Conservation (phyloP, 2,329 filamentous ascomycete species). For the Ascochyta fabae region DNA sequence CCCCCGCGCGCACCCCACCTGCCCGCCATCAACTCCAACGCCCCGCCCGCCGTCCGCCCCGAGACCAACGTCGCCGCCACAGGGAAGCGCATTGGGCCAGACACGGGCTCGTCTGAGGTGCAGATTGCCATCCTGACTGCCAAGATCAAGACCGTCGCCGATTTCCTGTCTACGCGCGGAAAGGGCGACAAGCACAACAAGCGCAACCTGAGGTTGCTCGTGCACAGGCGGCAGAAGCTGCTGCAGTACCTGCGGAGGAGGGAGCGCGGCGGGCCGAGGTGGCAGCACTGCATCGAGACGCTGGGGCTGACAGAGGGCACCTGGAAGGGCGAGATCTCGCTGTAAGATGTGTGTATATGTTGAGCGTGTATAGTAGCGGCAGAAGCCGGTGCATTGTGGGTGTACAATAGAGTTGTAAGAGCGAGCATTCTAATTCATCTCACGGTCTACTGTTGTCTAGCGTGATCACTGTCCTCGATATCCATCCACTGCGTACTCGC, state of each 20-base stretch:
- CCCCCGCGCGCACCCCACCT: conserved; percentile 62
- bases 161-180: conserved; percentile 72
- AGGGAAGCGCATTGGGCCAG: conserved; percentile 75
- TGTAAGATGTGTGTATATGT: conserved; percentile 54
- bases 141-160: conserved; percentile 84
- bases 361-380: conserved; percentile 10
- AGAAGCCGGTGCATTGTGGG: neutral
- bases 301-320: conserved; percentile 86
- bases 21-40: conserved; percentile 53
- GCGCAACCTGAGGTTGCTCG: conserved; percentile 81
- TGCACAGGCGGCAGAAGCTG: conserved; percentile 88
- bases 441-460: too few relatives aligned
- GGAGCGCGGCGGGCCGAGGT: conserved; percentile 89
- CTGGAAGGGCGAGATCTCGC: conserved; percentile 86
- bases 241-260: conserved; percentile 85
- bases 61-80: conserved; percentile 37
- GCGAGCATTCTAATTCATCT: too few relatives aligned
- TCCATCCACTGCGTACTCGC: too few relatives aligned
- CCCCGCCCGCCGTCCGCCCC: conserved; percentile 55
- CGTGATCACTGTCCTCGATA: too few relatives aligned
- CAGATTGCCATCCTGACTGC: conserved; percentile 94
- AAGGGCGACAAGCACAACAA: conserved; percentile 94
- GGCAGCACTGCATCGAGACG: conserved; percentile 83
- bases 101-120: conserved; percentile 96
- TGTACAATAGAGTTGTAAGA: conserved; percentile 12